Evolutionary conservation across 148 eudicot species (phyloP).

Genomic region (Rhododendron henanense): DNA sequence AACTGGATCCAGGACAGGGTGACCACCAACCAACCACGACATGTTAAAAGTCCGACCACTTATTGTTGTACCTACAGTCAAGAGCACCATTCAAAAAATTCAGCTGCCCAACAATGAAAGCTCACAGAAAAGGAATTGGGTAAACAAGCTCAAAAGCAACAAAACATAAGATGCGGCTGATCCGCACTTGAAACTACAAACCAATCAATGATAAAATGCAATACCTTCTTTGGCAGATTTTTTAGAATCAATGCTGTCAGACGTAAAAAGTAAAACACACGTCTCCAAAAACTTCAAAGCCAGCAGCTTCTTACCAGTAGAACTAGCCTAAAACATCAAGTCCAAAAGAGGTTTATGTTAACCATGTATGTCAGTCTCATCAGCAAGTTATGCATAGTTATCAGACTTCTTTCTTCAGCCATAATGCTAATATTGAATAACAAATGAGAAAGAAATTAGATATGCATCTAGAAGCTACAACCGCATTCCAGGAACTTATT

Average conservation of each 20-base stretch:
- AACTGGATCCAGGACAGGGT: slow-evolving; percentile 65
- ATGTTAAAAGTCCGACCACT: slow-evolving; percentile 47
- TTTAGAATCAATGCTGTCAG: slow-evolving; percentile 45
- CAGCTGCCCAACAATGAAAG: slow-evolving; percentile 5
- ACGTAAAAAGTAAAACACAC: slow-evolving; percentile 57
- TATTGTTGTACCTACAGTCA: slow-evolving; percentile 26
- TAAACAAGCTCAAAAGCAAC: slow-evolving; percentile 9
- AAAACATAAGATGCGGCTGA: not conserved
- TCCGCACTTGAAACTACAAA: not conserved
- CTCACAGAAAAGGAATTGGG: not conserved
- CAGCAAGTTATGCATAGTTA: not conserved
- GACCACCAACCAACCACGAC: slow-evolving; percentile 64
- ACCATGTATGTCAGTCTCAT: not conserved
- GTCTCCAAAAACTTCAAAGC: slow-evolving; percentile 86
- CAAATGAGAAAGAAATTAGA: not conserved
- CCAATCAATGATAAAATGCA: not conserved
- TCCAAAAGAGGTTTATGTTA: slow-evolving; percentile 10
- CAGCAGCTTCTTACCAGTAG: slow-evolving; percentile 62
- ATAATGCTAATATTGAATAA: not conserved
- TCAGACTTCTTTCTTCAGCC: slow-evolving; percentile 5
- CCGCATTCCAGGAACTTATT: not conserved
- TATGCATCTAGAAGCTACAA: not conserved
- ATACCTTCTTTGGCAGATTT: slow-evolving; percentile 55
- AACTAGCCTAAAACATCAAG: slow-evolving; percentile 41
- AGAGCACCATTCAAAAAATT: slow-evolving; percentile 7